phyloP scores from a whole-genome alignment of 2,329 filamentous ascomycete species.

The Botrytis medusae region DNA sequence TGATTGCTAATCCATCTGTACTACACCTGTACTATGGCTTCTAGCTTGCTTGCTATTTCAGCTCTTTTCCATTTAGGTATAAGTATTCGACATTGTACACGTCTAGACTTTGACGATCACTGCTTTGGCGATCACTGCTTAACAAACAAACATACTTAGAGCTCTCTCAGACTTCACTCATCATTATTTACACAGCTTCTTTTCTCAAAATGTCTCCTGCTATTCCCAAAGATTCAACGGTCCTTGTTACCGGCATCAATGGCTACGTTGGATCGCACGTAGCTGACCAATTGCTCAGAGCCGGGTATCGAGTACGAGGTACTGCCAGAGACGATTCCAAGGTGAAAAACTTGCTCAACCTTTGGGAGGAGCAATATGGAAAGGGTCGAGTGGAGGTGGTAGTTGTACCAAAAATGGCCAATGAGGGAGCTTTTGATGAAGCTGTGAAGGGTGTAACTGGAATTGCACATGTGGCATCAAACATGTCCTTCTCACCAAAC shows the following conservation, averaged over 20 bases:
- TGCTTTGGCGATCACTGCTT: neutral
- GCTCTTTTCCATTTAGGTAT: neutral
- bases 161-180: neutral
- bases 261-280: slow-evolving; percentile 46
- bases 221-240: slow-evolving; percentile 37
- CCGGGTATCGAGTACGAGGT: slow-evolving; percentile 48
- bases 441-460: slow-evolving; percentile 38
- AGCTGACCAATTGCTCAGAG: slow-evolving; percentile 42
- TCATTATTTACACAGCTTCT: neutral
- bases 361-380: slow-evolving; percentile 41
- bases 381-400: slow-evolving; percentile 40
- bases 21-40: neutral
- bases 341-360: slow-evolving; percentile 38
- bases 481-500: slow-evolving; percentile 41
- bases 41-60: neutral
- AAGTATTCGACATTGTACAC: neutral
- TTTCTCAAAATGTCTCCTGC: slow-evolving; percentile 11
- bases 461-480: slow-evolving; percentile 44
- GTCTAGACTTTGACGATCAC: neutral
- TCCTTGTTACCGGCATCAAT: slow-evolving; percentile 47
- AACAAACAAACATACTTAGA: neutral
- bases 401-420: slow-evolving; percentile 41
- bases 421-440: slow-evolving; percentile 33
- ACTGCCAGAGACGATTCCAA: slow-evolving; percentile 43
- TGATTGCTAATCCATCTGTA: neutral